A percentile compares a stretch with the other conserved stretches of the same genome.
Conservation (phyloP, 192 early-diverging fungal genomes). For the Linderina pennispora region DNA sequence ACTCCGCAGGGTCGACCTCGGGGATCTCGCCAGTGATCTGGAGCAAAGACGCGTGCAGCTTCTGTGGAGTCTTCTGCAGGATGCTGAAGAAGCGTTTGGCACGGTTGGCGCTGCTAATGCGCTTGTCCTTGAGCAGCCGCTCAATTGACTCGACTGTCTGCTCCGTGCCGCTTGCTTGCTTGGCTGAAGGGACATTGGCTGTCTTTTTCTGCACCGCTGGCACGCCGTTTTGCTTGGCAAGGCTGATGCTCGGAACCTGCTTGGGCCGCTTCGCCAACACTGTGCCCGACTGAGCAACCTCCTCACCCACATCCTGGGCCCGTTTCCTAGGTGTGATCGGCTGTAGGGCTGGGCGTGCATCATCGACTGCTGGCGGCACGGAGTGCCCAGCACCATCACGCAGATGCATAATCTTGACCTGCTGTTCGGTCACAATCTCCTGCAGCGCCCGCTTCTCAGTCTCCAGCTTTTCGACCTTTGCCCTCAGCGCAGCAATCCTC, state of each 20-base stretch:
- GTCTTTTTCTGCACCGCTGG: background rate
- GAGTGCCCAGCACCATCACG: slow-evolving; percentile 4
- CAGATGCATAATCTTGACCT: slow-evolving; percentile 34
- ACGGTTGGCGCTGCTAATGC: slow-evolving; percentile 19
- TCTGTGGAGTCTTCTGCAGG: slow-evolving; percentile 9
- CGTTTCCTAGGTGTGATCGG: slow-evolving; percentile 12
- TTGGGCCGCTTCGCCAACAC: slow-evolving; percentile 3
- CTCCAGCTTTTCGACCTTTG: slow-evolving; percentile 19
- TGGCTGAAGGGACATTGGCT: no score
- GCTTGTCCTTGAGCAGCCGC: slow-evolving; percentile 12
- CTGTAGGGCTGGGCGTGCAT: no score
- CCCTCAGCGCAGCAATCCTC: slow-evolving; percentile 34
- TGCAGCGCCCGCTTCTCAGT: slow-evolving; percentile 30
- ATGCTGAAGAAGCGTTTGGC: slow-evolving; percentile 11
- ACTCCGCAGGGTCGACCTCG: slow-evolving; percentile 2
- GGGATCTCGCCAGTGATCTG: slow-evolving; percentile 8
- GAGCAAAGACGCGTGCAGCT: slow-evolving; percentile 5
- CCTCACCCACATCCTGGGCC: background rate
- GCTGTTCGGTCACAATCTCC: slow-evolving; percentile 45
- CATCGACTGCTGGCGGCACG: background rate
- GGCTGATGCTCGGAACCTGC: background rate
- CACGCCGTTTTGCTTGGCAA: background rate
- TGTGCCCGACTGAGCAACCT: slow-evolving; percentile 1
- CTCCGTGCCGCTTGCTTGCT: background rate
- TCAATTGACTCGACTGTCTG: slow-evolving; percentile 11